These are phyloP conservation scores for Kazachstania kunashirensis DNA, from an alignment of 805 yeast genomes.

Conservation along the genomic window DNA sequence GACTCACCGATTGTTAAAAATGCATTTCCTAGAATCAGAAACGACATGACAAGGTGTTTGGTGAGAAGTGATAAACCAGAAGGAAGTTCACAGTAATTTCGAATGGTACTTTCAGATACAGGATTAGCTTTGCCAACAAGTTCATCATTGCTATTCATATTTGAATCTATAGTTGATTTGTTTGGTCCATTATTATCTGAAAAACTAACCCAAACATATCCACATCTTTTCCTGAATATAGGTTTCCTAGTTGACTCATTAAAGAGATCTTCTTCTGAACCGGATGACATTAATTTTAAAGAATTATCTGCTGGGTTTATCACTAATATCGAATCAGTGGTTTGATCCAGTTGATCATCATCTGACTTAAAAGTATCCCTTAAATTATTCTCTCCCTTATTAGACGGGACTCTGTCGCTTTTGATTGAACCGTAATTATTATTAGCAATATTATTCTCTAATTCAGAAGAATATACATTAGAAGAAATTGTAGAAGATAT, in stretches of 20 bases:
- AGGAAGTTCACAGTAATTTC: conserved; percentile 8
- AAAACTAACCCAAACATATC: conserved; percentile 8
- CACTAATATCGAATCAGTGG: conserved; percentile 9
- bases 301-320: conserved; percentile 19
- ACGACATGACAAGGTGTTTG: conserved; percentile 2
- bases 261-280: conserved; percentile 4
- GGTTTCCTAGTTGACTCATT: conserved; percentile 3
- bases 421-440: not conserved
- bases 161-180: no score
- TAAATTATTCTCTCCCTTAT: not conserved
- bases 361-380: not conserved
- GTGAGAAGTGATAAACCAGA: not conserved
- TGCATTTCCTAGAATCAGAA: conserved; percentile 14
- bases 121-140: no score
- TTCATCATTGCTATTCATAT: no score
- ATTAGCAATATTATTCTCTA: not conserved
- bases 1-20: conserved; percentile 27
- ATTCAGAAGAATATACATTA: conserved; percentile 23
- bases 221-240: conserved; percentile 4
- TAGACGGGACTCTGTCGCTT: not conserved
- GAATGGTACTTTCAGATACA: not conserved
- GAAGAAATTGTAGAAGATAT: conserved; percentile 28
- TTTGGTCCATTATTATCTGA: not conserved
- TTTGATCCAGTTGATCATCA: not conserved
- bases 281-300: conserved; percentile 12